A percentile compares a stretch with the other conserved stretches of the same genome.
Evolutionary conservation across 2,329 filamentous ascomycete genomes (phyloP).

Genomic region (Exophiala sp.): DNA sequence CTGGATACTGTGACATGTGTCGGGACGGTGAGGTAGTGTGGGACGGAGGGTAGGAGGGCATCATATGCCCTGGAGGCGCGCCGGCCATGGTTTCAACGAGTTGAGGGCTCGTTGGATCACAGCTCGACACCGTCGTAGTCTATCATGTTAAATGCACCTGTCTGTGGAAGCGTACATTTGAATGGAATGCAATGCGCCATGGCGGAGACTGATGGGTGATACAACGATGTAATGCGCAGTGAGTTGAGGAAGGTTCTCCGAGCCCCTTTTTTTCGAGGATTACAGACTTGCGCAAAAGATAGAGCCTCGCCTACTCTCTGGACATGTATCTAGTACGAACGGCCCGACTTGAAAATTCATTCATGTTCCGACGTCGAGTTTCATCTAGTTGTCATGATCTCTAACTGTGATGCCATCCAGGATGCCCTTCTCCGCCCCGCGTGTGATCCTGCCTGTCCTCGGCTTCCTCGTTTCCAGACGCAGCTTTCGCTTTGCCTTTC

Average conservation of each 20-base stretch:
- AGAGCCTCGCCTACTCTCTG: neutral
- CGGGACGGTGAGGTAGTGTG: conserved; percentile 26
- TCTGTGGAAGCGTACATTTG: no score
- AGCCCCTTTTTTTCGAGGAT: conserved; percentile 2
- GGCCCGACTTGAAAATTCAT: no score
- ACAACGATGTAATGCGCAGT: no score
- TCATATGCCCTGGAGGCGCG: conserved; percentile 10
- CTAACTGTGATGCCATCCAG: neutral
- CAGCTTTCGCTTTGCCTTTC: conserved; percentile 4
- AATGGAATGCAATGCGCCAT: no score
- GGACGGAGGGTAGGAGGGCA: conserved; percentile 21
- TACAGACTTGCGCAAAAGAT: conserved; percentile 1
- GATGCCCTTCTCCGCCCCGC: neutral
- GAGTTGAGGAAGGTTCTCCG: conserved; percentile 11
- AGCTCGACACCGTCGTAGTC: neutral
- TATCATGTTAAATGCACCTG: no score
- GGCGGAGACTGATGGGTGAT: no score
- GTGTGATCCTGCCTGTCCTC: conserved; percentile 1
- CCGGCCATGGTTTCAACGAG: conserved; percentile 1
- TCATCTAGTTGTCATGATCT: neutral
- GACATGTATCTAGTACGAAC: no score
- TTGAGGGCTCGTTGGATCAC: neutral
- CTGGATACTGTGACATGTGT: conserved; percentile 22
- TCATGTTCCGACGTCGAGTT: no score
- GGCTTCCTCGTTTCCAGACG: neutral